Base-by-base conservation (phyloP, 2,329 filamentous ascomycete species). In the Penicillium frequentans region DNA sequence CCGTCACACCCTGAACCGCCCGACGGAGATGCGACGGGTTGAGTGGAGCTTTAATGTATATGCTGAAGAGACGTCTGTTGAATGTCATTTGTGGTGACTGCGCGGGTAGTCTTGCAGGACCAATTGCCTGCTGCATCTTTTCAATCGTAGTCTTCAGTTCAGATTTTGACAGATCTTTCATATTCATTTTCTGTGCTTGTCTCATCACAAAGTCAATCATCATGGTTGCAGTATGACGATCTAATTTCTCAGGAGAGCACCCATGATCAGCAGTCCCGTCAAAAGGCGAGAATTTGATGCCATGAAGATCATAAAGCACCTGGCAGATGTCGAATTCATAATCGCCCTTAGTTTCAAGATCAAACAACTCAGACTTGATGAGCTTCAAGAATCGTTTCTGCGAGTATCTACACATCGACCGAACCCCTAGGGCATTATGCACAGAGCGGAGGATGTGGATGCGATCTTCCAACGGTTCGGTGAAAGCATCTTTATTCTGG, bases 101-200 rank as follows among this genome's bases (percentile, higher is more conserved):
- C 5, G 90, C 85, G 1, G 88, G 89, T 13, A 88, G 85, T 72
- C 93, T 96, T 27, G 89, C 84, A 19, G 79, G 75, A 1, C 91
- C 91, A 53, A 98, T 88, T 5, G 90, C 88, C 64, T 91, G 87
- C 71, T 98, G 93, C 75, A 99, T 91, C 64, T 93, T 92, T 57
- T 99, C 95, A 57, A 99, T 95, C 0, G 92, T 91, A 16, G 83
- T 86, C 71, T 93, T 96, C 53, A 99, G 80, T 55, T 98, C 91
- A 16, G 92, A 95, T 72, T 96, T 98, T 16, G 92, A 85, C 19
- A 98, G 78, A 63, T 98, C 95, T 68, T 93, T 96, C 78, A 96
- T 90, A 23, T 90, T 88, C 80, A 97, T 88, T 59, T 90, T 87
- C 49, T 88, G 88, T 2, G 91, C 91, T 56, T 97, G 86, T 35